These are phyloP conservation scores for Sporisorium sorghi DNA, from an alignment of 1,284 basidiomycete genomes.

Conservation along the genomic window DNA sequence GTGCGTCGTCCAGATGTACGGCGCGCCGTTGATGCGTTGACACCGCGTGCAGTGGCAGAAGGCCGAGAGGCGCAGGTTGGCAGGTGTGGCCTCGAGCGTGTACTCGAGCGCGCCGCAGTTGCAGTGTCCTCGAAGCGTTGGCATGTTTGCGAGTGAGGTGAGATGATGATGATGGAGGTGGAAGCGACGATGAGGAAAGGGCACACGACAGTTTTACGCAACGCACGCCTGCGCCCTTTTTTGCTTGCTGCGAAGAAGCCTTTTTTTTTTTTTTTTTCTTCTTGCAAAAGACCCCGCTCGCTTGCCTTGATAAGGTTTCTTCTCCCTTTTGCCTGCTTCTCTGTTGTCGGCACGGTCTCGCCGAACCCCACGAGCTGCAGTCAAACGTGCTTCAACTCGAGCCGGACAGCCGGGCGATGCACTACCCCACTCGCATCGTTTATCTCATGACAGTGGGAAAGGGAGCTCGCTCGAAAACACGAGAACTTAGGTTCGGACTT, in stretches of 20 bases:
- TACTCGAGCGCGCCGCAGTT: slow-evolving; percentile 50
- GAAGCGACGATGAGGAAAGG: not conserved
- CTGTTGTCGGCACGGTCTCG: too few species aligned
- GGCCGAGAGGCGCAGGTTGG: slow-evolving; percentile 47
- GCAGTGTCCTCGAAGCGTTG: slow-evolving; percentile 47
- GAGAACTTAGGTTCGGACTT: slow-evolving; percentile 15
- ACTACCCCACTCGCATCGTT: too few species aligned
- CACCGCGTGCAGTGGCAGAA: slow-evolving; percentile 63
- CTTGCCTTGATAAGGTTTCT: not conserved
- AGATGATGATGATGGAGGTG: slow-evolving; percentile 6
- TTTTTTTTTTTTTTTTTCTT: not conserved
- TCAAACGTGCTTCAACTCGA: too few species aligned
- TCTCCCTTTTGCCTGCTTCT: not conserved
- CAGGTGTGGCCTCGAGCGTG: slow-evolving; percentile 24
- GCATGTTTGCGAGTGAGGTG: not conserved
- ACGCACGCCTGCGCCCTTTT: not conserved
- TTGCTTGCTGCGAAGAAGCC: not conserved
- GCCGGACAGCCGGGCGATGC: too few species aligned
- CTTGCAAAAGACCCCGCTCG: not conserved
- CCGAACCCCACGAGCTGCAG: too few species aligned
- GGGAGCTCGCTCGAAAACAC: too few species aligned
- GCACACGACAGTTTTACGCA: slow-evolving; percentile 15
- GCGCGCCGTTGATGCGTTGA: slow-evolving; percentile 61
- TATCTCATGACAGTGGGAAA: not conserved
- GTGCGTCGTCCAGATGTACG: slow-evolving; percentile 62